phyloP scores from a whole-genome alignment of 352 stramenopile species.

The Plasmopara muralis region DNA sequence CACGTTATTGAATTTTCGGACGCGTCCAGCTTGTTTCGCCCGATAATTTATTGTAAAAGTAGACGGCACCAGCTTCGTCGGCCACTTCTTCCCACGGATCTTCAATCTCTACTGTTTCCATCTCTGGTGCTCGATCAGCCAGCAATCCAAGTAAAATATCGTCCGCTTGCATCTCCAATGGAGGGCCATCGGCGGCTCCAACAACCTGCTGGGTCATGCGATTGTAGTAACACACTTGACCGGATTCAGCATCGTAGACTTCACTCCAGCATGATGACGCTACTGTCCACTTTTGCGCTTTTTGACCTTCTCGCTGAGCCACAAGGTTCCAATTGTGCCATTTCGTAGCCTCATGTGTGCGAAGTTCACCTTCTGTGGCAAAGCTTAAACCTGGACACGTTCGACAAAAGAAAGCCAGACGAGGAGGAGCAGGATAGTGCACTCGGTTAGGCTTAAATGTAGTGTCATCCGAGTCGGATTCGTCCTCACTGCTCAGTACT shows the following conservation, averaged over 20 bases:
- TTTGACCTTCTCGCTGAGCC: slow-evolving; percentile 30
- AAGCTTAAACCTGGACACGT: slow-evolving; percentile 64
- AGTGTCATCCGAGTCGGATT: slow-evolving; percentile 10
- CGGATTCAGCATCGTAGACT: slow-evolving; percentile 55
- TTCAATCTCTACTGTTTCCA: neutral
- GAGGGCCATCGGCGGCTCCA: slow-evolving; percentile 36
- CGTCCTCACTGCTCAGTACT: slow-evolving; percentile 25
- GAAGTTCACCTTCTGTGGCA: slow-evolving; percentile 45
- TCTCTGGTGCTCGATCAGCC: slow-evolving; percentile 16
- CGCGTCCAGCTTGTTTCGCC: slow-evolving; percentile 61
- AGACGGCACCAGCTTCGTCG: slow-evolving; percentile 58
- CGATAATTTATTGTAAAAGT: slow-evolving; percentile 62
- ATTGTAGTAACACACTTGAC: slow-evolving; percentile 65
- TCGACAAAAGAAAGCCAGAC: slow-evolving; percentile 47
- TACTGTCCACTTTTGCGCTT: slow-evolving; percentile 46
- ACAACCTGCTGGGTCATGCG: slow-evolving; percentile 59
- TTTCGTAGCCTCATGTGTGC: slow-evolving; percentile 62
- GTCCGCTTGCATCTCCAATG: slow-evolving; percentile 58
- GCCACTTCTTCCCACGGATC: slow-evolving; percentile 64
- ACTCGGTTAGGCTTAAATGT: slow-evolving; percentile 14
- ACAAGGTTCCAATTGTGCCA: slow-evolving; percentile 72
- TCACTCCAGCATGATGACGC: slow-evolving; percentile 68
- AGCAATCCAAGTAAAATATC: slow-evolving; percentile 67
- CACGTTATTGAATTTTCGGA: slow-evolving; percentile 3
- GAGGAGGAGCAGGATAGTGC: slow-evolving; percentile 33